A percentile compares a stretch with the other conserved stretches of the same genome.
Evolutionary conservation across 2,329 filamentous ascomycete genomes (phyloP).

Genomic region (Chaetomium sp.): DNA sequence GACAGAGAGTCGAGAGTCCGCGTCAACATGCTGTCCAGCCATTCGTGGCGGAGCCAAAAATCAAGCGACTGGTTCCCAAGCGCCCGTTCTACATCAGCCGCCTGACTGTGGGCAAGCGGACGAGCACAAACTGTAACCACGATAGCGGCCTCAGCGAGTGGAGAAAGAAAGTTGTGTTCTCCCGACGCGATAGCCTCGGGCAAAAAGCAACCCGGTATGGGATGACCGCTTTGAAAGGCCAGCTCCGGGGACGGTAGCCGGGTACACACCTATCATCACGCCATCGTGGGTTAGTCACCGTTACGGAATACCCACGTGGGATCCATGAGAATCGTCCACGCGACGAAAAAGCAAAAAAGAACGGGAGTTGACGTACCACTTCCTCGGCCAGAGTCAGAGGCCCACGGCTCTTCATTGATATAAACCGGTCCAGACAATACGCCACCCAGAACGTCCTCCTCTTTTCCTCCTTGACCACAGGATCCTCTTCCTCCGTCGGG

Average conservation of each 20-base stretch:
- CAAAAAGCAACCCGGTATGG: conserved; percentile 19
- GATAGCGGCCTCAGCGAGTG: conserved; percentile 20
- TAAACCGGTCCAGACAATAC: conserved; percentile 24
- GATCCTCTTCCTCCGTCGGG: conserved; percentile 7
- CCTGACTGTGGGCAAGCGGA: conserved; percentile 17
- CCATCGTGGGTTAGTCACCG: neutral
- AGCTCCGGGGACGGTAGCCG: conserved; percentile 24
- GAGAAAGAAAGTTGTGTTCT: conserved; percentile 17
- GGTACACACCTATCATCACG: conserved; percentile 19
- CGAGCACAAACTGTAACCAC: conserved; percentile 20
- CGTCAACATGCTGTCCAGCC: conserved; percentile 21
- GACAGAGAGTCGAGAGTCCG: conserved; percentile 12
- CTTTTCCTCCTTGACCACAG: conserved; percentile 19
- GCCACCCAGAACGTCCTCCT: conserved; percentile 26
- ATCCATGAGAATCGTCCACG: neutral
- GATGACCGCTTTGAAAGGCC: conserved; percentile 24
- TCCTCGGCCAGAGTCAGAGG: conserved; percentile 24
- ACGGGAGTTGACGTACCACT: conserved; percentile 15
- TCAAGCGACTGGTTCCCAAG: conserved; percentile 16
- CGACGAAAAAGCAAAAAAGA: neutral
- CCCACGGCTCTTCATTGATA: conserved; percentile 19
- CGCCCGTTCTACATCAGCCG: conserved; percentile 14
- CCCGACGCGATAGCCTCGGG: conserved; percentile 18
- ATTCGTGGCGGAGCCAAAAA: conserved; percentile 25
- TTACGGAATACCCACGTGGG: no score